A percentile compares a stretch with the other conserved stretches of the same genome.
Evolutionary conservation across 495 filamentous ascomycete species (phyloP).

Genomic region (Hypoxylon lenormandii): DNA sequence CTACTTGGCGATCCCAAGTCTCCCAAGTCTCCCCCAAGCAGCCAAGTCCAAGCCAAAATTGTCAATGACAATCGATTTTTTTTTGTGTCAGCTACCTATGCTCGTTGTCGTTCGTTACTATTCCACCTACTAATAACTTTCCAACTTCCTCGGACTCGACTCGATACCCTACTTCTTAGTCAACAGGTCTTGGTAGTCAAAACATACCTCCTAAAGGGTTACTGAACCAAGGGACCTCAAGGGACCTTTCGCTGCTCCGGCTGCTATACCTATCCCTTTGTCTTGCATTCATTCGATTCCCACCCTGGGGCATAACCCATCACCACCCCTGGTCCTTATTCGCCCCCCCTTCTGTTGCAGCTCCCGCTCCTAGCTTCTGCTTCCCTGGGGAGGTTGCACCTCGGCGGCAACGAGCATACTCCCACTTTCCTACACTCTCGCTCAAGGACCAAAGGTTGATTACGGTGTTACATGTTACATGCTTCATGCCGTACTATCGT

Average conservation of each 20-base stretch:
- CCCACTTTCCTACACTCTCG: slow-evolving; percentile 28
- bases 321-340: slow-evolving; percentile 20
- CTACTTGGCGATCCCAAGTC: not conserved
- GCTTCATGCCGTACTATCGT: slow-evolving; percentile 46
- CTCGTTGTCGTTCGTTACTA: slow-evolving; percentile 6
- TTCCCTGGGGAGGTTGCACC: slow-evolving; percentile 37
- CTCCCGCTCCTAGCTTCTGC: slow-evolving; percentile 38
- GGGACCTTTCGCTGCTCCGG: not conserved
- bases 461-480: slow-evolving; percentile 45
- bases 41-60: slow-evolving; percentile 3
- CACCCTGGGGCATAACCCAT: not conserved
- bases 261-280: slow-evolving; percentile 36
- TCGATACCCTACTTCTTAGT: too few relatives aligned
- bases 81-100: slow-evolving; percentile 1
- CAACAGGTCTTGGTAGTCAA: too few relatives aligned
- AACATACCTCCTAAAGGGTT: too few relatives aligned
- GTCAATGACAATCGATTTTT: not conserved
- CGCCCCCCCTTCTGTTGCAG: slow-evolving; percentile 42
- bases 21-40: too few relatives aligned
- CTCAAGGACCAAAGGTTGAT: slow-evolving; percentile 32
- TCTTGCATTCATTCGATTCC: slow-evolving; percentile 43
- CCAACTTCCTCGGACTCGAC: slow-evolving; percentile 31
- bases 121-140: slow-evolving; percentile 15
- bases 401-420: slow-evolving; percentile 41
- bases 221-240: not conserved